Conservation (phyloP, 1,139 yeast genomes). For the Blastobotrys persicus region DNA sequence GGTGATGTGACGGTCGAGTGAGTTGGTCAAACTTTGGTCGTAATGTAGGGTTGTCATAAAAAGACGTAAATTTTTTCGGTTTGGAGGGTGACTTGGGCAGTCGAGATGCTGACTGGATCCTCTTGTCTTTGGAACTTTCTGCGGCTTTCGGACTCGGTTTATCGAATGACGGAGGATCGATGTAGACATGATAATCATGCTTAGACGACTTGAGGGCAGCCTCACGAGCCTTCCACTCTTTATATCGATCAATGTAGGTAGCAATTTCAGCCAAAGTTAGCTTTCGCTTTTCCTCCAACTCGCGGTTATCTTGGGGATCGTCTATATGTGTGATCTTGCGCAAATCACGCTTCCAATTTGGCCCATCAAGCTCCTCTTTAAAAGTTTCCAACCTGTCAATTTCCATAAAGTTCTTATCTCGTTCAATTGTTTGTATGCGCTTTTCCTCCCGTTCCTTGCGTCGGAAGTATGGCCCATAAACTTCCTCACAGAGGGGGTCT, state of each 20-base stretch:
- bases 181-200: not conserved
- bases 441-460: slow-evolving; percentile 67
- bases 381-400: slow-evolving; percentile 50
- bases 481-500: slow-evolving; percentile 49
- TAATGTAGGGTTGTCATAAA: slow-evolving; percentile 20
- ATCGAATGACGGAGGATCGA: not conserved
- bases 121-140: not conserved
- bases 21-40: slow-evolving; percentile 28
- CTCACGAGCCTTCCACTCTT: slow-evolving; percentile 41
- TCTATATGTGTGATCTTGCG: slow-evolving; percentile 54
- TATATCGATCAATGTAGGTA: slow-evolving; percentile 47
- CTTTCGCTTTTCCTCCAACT: slow-evolving; percentile 49
- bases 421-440: slow-evolving; percentile 58
- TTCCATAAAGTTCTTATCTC: slow-evolving; percentile 49
- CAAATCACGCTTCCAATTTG: slow-evolving; percentile 56
- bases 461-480: slow-evolving; percentile 53
- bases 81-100: slow-evolving; percentile 1
- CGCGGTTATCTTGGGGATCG: slow-evolving; percentile 47
- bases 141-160: slow-evolving; percentile 3
- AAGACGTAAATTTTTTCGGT: slow-evolving; percentile 21
- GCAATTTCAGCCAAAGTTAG: slow-evolving; percentile 54
- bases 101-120: not conserved
- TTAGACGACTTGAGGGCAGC: slow-evolving; percentile 16
- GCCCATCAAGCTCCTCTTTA: slow-evolving; percentile 46
- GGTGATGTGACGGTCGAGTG: slow-evolving; percentile 14